Percentiles rank a stretch among this genome's conserved stretches.
phyloP scores from a whole-genome alignment of 1,284 basidiomycete genomes.

The Trametes polyzona region DNA sequence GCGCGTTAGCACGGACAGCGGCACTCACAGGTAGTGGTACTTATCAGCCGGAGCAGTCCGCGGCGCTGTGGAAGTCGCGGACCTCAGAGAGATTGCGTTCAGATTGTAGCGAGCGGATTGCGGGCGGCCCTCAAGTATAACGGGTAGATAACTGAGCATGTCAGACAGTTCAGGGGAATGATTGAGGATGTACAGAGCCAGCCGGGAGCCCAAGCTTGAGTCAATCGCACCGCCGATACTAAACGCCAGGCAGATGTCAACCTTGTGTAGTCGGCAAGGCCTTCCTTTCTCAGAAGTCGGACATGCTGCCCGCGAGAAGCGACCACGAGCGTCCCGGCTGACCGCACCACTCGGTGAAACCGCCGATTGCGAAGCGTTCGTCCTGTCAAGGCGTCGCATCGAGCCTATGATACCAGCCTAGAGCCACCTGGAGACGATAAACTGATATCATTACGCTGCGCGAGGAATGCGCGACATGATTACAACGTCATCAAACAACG shows the following conservation, averaged over 20 bases:
- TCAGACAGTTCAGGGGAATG: too few species aligned
- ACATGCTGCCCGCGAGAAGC: not conserved
- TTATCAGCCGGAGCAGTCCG: too few species aligned
- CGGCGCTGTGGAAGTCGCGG: too few species aligned
- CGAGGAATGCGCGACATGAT: slow-evolving; percentile 1
- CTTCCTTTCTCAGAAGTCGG: not conserved
- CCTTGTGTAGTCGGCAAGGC: not conserved
- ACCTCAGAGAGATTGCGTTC: too few species aligned
- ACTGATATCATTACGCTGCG: slow-evolving; percentile 11
- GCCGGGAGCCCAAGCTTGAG: not conserved
- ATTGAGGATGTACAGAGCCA: not conserved
- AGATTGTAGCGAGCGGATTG: too few species aligned
- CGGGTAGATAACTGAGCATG: too few species aligned
- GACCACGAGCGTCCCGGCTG: not conserved
- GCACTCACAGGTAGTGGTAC: too few species aligned
- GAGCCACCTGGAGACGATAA: not conserved
- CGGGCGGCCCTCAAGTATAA: too few species aligned
- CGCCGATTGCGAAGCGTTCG: too few species aligned
- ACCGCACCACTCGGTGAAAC: too few species aligned
- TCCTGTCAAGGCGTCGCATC: too few species aligned
- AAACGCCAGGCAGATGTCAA: slow-evolving; percentile 5
- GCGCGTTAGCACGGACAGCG: not conserved
- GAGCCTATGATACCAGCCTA: not conserved
- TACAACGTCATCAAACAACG: slow-evolving; percentile 26
- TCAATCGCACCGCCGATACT: slow-evolving; percentile 5